Evolutionary conservation across 495 filamentous ascomycete genomes (phyloP).

Genomic region (Tetracladium setigerum): DNA sequence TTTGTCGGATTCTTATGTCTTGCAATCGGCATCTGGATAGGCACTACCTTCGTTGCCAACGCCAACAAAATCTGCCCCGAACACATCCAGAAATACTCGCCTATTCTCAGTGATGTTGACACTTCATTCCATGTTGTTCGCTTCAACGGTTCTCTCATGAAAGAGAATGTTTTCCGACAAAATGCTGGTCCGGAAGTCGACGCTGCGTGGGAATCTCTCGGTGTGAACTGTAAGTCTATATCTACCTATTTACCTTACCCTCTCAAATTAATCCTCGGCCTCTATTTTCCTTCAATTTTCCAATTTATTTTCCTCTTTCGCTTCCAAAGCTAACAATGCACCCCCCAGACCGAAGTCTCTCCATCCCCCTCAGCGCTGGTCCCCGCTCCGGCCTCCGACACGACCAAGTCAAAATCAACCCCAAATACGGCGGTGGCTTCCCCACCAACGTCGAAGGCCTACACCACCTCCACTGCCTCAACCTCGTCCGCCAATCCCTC

Average conservation of each 20-base stretch:
- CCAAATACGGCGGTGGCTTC: constrained; percentile 46
- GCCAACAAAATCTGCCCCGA: constrained; percentile 5
- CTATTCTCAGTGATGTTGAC: constrained; percentile 18
- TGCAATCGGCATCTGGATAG: constrained; percentile 14
- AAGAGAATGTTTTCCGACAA: constrained; percentile 45
- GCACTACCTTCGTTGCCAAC: background rate
- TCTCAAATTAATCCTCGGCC: no score
- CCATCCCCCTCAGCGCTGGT: constrained; percentile 31
- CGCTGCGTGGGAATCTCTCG: constrained; percentile 48
- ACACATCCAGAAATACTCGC: constrained; percentile 19
- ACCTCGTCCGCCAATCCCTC: constrained; percentile 45
- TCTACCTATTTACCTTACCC: background rate
- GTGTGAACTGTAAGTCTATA: constrained; percentile 37
- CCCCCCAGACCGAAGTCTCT: constrained; percentile 29
- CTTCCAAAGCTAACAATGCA: constrained; percentile 2
- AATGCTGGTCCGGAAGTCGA: constrained; percentile 46
- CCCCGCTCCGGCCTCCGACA: constrained; percentile 30
- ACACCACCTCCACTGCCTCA: constrained; percentile 53
- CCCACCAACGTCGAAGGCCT: constrained; percentile 48
- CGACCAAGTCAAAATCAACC: constrained; percentile 42
- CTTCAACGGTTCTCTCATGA: constrained; percentile 42
- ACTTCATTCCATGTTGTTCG: constrained; percentile 7
- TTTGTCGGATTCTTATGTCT: background rate
- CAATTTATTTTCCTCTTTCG: background rate
- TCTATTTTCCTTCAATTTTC: background rate